These are phyloP conservation scores for Collybia nuda DNA, from an alignment of 768 basidiomycete species.

Conservation along the genomic window DNA sequence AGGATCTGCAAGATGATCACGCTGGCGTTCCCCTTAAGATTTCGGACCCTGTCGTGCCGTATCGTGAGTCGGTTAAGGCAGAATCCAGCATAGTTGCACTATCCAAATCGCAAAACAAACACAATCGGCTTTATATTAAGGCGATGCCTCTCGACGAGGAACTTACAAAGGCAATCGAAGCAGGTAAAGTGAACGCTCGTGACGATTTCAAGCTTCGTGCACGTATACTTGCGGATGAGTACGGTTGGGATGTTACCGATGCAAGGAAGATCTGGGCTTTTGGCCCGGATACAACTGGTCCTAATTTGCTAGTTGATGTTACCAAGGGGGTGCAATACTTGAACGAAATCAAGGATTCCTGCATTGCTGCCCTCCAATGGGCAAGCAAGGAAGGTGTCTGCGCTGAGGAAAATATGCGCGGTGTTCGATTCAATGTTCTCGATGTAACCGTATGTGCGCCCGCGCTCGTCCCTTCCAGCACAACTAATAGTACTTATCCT, in stretches of 20 bases:
- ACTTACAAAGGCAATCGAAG: slow-evolving; percentile 89
- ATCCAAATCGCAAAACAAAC: slow-evolving; percentile 99
- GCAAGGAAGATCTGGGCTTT: slow-evolving; percentile 99
- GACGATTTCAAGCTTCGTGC: slow-evolving; percentile 99
- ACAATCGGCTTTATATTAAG: slow-evolving; percentile 97
- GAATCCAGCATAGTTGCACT: slow-evolving; percentile 96
- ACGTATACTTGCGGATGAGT: slow-evolving; percentile 93
- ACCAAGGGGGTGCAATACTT: slow-evolving; percentile 99
- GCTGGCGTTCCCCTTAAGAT: slow-evolving; percentile 99
- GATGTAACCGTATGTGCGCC: slow-evolving; percentile 80
- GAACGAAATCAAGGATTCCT: slow-evolving; percentile 99
- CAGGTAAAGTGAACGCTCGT: slow-evolving; percentile 80
- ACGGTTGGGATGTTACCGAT: slow-evolving; percentile 98
- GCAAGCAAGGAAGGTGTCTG: slow-evolving; percentile 98
- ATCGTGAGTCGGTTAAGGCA: slow-evolving; percentile 95
- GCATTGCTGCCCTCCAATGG: slow-evolving; percentile 99
- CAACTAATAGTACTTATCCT: neutral
- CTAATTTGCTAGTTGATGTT: slow-evolving; percentile 95
- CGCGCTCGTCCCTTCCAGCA: neutral
- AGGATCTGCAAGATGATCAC: slow-evolving; percentile 99
- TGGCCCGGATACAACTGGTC: slow-evolving; percentile 96
- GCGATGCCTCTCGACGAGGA: slow-evolving; percentile 94
- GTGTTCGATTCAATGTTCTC: slow-evolving; percentile 92
- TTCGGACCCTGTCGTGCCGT: slow-evolving; percentile 96
- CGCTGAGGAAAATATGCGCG: slow-evolving; percentile 98